Base-by-base conservation (phyloP, 1,139 yeast genomes). In the Candida sp. region DNA sequence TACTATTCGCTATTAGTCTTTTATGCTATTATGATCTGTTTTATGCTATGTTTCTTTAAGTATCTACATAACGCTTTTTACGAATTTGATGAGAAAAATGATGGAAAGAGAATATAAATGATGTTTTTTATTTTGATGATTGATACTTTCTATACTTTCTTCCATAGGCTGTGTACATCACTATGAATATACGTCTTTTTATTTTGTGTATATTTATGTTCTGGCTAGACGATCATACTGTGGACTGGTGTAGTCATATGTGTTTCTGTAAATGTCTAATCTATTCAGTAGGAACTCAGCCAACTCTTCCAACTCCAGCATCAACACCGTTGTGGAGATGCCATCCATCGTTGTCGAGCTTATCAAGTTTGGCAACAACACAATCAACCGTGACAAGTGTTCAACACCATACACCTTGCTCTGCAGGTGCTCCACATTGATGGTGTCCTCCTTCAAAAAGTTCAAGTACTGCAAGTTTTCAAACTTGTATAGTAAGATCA, bases 391-490 rank as follows among this genome's bases (percentile, higher is more conserved):
- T 52, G 92, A 70, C 35, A 93, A 72, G 67, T 91, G 97, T 61
- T 88, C 92, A 8, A 82, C 78, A 0, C 98, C 97, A 64, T 93
- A 94, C 0, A 87, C 68, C 32, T 64, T 62, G 42, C 63, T 63
- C 11, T 73, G 66, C 49, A 72, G 65, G 11, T 68, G 63, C 11
- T 68, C 68, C 47, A 72, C 72, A 42, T 74, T 67, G 5, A 55
- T 58, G 2, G 53, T 47, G 17, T 65, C 58, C 9, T 63, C 63
- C 57, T 67, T 72, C 38, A 70, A 57, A 38, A 88, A 64, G 48
- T 86, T 83, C 50, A 86, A 78, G 61, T 83, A 91, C 66, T 94
- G 98, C 54, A 88, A 81, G 52, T 97, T 76, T 67, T 94, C 99
- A 58, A 86, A 88, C 55, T 96, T 81, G 70, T 94, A 94, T 5